These are phyloP conservation scores for Urtica urens DNA, from an alignment of 306 rosid species.

Conservation along the genomic window DNA sequence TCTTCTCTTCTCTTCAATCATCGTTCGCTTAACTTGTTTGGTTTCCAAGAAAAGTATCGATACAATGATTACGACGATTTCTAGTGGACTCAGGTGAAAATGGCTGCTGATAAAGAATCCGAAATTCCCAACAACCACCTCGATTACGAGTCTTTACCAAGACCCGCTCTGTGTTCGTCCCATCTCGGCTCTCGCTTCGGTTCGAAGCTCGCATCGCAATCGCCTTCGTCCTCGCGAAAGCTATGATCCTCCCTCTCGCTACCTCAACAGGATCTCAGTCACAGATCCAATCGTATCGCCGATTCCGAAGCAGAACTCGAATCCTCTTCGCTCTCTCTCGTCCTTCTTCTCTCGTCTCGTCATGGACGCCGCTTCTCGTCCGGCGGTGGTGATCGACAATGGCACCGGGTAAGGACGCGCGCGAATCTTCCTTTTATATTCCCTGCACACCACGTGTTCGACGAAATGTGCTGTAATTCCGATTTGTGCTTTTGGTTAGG, in stretches of 20 bases:
- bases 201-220: slow-evolving; percentile 52
- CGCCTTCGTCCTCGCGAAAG: slow-evolving; percentile 21
- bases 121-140: slow-evolving; percentile 24
- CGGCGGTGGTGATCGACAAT: slow-evolving; percentile 89
- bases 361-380: slow-evolving; percentile 91
- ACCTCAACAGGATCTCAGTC: slow-evolving; percentile 54
- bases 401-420: slow-evolving; percentile 71
- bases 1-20: background rate
- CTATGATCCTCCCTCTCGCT: slow-evolving; percentile 54
- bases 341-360: slow-evolving; percentile 15
- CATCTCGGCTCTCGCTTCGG: slow-evolving; percentile 70
- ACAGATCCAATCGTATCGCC: slow-evolving; percentile 51
- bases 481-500: slow-evolving; percentile 25
- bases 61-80: slow-evolving; percentile 19
- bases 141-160: background rate
- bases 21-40: slow-evolving; percentile 16
- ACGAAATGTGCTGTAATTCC: slow-evolving; percentile 12
- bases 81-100: slow-evolving; percentile 27
- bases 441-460: slow-evolving; percentile 12
- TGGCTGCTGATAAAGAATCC: slow-evolving; percentile 35
- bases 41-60: slow-evolving; percentile 49
- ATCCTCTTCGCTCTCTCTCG: background rate
- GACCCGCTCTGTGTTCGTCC: slow-evolving; percentile 34
- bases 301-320: background rate
- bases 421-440: background rate